A percentile compares a stretch with the other conserved stretches of the same genome.
phyloP scores from a whole-genome alignment of 2,329 filamentous ascomycete genomes.

The Fusarium neocosmosporiellum region DNA sequence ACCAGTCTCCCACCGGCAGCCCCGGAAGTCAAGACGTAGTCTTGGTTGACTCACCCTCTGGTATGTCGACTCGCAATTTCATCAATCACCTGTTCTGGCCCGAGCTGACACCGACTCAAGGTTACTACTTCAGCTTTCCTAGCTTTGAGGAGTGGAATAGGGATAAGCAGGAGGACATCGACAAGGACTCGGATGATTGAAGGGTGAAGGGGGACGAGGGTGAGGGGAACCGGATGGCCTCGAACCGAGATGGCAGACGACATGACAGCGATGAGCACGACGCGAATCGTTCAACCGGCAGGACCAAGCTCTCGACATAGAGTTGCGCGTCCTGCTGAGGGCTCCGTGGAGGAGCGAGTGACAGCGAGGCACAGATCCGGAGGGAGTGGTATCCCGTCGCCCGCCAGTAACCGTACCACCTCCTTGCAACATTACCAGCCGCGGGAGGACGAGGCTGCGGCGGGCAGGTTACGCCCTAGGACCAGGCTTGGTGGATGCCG shows the following conservation, averaged over 20 bases:
- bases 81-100: constrained; percentile 34
- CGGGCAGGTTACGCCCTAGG: constrained; percentile 28
- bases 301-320: constrained; percentile 13
- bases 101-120: constrained; percentile 48
- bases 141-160: constrained; percentile 76
- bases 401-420: constrained; percentile 18
- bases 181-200: constrained; percentile 43
- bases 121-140: constrained; percentile 78
- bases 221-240: constrained; percentile 29
- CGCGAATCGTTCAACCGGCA: constrained; percentile 16
- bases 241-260: constrained; percentile 30
- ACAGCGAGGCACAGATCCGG: constrained; percentile 28
- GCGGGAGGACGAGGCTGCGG: constrained; percentile 19
- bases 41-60: constrained; percentile 44
- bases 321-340: constrained; percentile 5
- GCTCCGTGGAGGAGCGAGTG: constrained; percentile 25
- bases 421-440: constrained; percentile 10
- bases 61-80: constrained; percentile 24
- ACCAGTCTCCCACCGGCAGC: constrained; percentile 34
- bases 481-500: constrained; percentile 27
- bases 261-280: constrained; percentile 21
- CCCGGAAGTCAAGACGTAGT: constrained; percentile 38
- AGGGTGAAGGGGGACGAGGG: constrained; percentile 13
- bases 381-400: constrained; percentile 19
- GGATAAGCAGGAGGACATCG: constrained; percentile 43